Percentiles rank a stretch among this genome's conserved stretches.
These are phyloP conservation scores for Staphylotrichum longicolle DNA, from an alignment of 495 filamentous ascomycete species.

Conservation along the genomic window DNA sequence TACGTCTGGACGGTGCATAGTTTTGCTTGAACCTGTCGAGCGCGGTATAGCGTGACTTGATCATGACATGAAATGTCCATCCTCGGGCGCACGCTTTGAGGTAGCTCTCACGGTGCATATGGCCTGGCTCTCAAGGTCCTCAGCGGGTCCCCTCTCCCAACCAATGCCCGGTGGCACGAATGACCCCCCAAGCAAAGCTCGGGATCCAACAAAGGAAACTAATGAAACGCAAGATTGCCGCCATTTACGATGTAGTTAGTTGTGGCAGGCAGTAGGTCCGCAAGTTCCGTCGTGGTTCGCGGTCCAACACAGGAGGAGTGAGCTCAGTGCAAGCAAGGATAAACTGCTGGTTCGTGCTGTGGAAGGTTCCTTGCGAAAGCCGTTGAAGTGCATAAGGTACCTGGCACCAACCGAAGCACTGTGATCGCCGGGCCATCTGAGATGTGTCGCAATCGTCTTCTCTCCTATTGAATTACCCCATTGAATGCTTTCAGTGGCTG, in stretches of 20 bases:
- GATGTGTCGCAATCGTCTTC: background rate
- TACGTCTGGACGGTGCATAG: no score
- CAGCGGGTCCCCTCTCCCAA: background rate
- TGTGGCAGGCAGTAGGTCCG: conserved; percentile 15
- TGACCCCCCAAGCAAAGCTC: conserved; percentile 18
- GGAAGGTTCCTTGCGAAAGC: background rate
- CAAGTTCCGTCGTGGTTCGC: background rate
- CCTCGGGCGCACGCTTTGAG: no score
- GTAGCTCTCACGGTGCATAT: no score
- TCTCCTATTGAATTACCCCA: background rate
- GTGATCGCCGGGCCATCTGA: conserved; percentile 14
- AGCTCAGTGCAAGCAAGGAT: background rate
- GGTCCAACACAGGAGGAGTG: no score
- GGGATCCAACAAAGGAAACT: conserved; percentile 28
- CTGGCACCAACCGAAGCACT: conserved; percentile 18
- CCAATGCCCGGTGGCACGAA: conserved; percentile 13
- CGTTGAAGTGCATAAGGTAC: background rate
- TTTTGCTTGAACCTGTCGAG: no score
- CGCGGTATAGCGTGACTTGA: no score
- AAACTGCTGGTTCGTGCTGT: background rate
- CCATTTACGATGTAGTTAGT: background rate
- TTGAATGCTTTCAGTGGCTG: no score
- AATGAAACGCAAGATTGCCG: conserved; percentile 25
- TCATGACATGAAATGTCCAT: no score
- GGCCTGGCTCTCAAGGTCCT: conserved; percentile 4